Percentiles rank a stretch among this genome's conserved stretches.
phyloP scores from a whole-genome alignment of 2,329 filamentous ascomycete species.

The Apiospora arundinis region DNA sequence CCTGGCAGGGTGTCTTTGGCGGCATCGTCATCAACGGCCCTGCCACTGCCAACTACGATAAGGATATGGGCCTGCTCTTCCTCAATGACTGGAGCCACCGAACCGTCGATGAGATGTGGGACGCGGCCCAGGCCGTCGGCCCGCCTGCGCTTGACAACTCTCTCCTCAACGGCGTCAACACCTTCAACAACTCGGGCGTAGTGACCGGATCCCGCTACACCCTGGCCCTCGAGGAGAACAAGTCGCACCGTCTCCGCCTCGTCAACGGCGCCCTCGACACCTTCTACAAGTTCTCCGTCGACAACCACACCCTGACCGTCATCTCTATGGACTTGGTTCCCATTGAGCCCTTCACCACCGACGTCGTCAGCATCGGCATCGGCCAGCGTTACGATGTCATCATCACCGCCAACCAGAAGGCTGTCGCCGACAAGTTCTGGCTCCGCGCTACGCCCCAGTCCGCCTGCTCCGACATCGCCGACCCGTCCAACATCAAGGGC shows the following conservation, averaged over 20 bases:
- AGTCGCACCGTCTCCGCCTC: conserved; percentile 53
- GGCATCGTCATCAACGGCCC: conserved; percentile 68
- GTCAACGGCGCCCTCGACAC: conserved; percentile 50
- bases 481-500: conserved; percentile 22
- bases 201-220: conserved; percentile 41
- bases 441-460: conserved; percentile 49
- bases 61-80: conserved; percentile 65
- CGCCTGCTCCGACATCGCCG: conserved; percentile 42
- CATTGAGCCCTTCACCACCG: conserved; percentile 56
- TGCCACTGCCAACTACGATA: conserved; percentile 63
- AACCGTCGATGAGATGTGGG: conserved; percentile 47
- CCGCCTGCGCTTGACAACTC: conserved; percentile 51
- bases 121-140: conserved; percentile 34
- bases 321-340: conserved; percentile 62
- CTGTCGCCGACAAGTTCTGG: conserved; percentile 48
- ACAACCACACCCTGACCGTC: conserved; percentile 60
- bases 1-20: conserved; percentile 63
- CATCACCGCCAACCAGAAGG: conserved; percentile 28
- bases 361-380: conserved; percentile 50
- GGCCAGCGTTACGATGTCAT: conserved; percentile 41
- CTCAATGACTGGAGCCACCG: conserved; percentile 65
- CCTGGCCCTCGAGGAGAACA: conserved; percentile 48
- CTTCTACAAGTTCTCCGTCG: conserved; percentile 53
- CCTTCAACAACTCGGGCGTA: conserved; percentile 39
- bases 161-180: conserved; percentile 42